phyloP scores from a whole-genome alignment of 2,329 filamentous ascomycete genomes.

The Calonectria hongkongensis region DNA sequence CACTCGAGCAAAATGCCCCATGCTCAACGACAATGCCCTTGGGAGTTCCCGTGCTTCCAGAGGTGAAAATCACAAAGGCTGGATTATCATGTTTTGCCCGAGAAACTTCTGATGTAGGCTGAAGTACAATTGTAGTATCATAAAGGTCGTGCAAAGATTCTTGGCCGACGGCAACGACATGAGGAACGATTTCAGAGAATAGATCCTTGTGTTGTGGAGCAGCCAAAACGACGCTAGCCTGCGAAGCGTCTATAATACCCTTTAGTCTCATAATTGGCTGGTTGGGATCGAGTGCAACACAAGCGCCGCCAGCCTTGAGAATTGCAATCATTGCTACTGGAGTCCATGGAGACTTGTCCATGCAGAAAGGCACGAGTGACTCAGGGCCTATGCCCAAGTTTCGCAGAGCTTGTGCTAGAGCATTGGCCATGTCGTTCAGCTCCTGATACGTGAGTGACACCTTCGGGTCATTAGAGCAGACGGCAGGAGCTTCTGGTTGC shows the following conservation, averaged over 20 bases:
- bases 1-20: not conserved
- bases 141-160: not conserved
- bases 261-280: slow-evolving; percentile 3
- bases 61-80: slow-evolving; percentile 1
- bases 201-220: not conserved
- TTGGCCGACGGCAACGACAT: not conserved
- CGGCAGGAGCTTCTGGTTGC: not conserved
- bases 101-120: not conserved
- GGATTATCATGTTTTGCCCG: not conserved
- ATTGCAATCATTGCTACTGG: not conserved
- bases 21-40: slow-evolving; percentile 1
- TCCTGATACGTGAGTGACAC: not conserved
- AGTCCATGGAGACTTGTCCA: slow-evolving; percentile 5
- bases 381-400: not conserved
- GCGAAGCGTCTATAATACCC: not conserved
- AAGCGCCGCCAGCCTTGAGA: slow-evolving; percentile 4
- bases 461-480: not conserved
- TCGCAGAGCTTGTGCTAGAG: not conserved
- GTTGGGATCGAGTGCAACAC: slow-evolving; percentile 1
- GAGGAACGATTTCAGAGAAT: not conserved
- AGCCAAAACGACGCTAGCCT: not conserved
- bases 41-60: slow-evolving; percentile 1
- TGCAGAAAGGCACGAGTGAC: slow-evolving; percentile 2
- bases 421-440: not conserved
- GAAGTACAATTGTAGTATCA: not conserved